phyloP scores from a whole-genome alignment of 148 eudicot species.

The Fagopyrum esculentum region DNA sequence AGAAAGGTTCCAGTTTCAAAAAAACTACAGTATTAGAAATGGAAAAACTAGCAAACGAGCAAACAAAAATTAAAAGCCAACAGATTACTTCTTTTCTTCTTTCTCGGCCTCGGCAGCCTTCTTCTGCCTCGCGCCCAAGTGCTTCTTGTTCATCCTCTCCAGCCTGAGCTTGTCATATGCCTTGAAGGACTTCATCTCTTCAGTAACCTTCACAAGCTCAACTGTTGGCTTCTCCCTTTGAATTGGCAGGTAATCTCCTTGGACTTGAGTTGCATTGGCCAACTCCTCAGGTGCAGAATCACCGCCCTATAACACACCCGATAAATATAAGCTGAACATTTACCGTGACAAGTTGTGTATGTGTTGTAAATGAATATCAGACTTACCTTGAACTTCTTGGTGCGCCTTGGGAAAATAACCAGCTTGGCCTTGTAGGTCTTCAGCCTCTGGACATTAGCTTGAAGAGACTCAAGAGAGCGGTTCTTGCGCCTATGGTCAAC shows the following conservation, averaged over 20 bases:
- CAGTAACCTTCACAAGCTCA: slow-evolving; percentile 41
- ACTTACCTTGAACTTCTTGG: slow-evolving; percentile 51
- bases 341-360: background rate
- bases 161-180: slow-evolving; percentile 45
- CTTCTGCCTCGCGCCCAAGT: slow-evolving; percentile 44
- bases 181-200: slow-evolving; percentile 45
- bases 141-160: slow-evolving; percentile 44
- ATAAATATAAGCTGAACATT: background rate
- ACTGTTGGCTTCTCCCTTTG: slow-evolving; percentile 36
- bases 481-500: slow-evolving; percentile 76
- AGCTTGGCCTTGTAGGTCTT: slow-evolving; percentile 80
- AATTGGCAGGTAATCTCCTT: slow-evolving; percentile 39
- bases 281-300: slow-evolving; percentile 50
- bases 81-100: slow-evolving; percentile 37
- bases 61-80: background rate
- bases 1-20: background rate
- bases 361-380: background rate
- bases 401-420: slow-evolving; percentile 70
- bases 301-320: slow-evolving; percentile 34
- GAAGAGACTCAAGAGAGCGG: slow-evolving; percentile 60
- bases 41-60: background rate
- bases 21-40: background rate
- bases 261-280: slow-evolving; percentile 60
- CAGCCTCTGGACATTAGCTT: slow-evolving; percentile 60
- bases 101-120: slow-evolving; percentile 59